Base-by-base conservation (phyloP, 2,329 filamentous ascomycete species). In the Colletotrichum zoysiae region DNA sequence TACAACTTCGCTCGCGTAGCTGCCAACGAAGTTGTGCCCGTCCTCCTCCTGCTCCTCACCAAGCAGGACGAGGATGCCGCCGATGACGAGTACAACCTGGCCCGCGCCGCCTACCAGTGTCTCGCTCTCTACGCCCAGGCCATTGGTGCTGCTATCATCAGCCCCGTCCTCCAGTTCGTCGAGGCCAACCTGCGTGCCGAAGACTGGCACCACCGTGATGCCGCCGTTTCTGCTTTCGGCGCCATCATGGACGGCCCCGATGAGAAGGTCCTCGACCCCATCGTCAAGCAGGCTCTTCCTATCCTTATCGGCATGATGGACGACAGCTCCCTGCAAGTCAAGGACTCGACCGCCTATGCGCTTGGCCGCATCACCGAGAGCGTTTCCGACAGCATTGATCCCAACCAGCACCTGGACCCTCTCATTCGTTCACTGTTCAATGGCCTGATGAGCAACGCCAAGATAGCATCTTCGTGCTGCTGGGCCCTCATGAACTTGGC, bases 221-320 rank as follows among this genome's bases (percentile, higher is more conserved):
- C 96, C 65, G 95, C 96, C 62, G 96, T 99, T 42, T 97, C 96
- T 71, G 95, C 96, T 23, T 98, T 99, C 77, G 96, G 96, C 74
- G 96, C 95, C 76, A 98, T 99, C 77, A 98, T 99, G 95, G 96
- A 99, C 80, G 96, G 96, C 35, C 96, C 96, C 1, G 96, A 98
- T 71, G 93, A 97, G 82, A 94, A 93, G 84, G 90, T 95, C 61
- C 86, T 99, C 64, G 94, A 97, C 78, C 95, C 95, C 68, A 92
- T 99, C 68, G 94, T 99, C 78, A 97, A 97, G 86, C 95, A 98
- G 81, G 96, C 95, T 73, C 89, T 99, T 61, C 93, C 94, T 64
- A 93, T 98, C 66, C 87, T 99, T 62, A 96, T 99, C 79, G 90
- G 88, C 76, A 91, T 92, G 89, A 98, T 98, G 94, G 91, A 96